A percentile compares a stretch with the other conserved stretches of the same genome.
Evolutionary conservation across 2,329 filamentous ascomycete genomes (phyloP).

Genomic region (Leptographium galeiforme): DNA sequence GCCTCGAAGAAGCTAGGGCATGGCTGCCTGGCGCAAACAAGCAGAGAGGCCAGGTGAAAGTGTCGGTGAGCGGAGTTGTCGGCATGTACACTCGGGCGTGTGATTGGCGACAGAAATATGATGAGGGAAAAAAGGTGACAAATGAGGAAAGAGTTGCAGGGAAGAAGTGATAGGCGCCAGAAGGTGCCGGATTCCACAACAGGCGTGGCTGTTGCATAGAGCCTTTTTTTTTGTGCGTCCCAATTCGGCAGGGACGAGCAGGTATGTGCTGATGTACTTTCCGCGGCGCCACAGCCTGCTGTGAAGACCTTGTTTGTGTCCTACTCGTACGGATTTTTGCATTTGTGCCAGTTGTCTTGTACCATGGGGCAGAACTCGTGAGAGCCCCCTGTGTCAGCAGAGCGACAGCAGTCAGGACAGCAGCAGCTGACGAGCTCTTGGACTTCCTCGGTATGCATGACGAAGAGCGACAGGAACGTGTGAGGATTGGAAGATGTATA

Average conservation of each 20-base stretch:
- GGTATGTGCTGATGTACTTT: neutral
- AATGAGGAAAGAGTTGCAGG: neutral
- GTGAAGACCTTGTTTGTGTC: neutral
- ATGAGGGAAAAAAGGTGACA: neutral
- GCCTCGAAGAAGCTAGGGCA: neutral
- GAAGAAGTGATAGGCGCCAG: neutral
- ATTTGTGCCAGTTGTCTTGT: constrained; percentile 26
- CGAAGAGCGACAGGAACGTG: constrained; percentile 1
- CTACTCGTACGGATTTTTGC: constrained; percentile 19
- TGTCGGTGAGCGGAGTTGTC: neutral
- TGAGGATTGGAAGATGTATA: neutral
- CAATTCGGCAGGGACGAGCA: neutral
- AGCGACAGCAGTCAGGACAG: constrained; percentile 39
- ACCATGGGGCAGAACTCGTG: constrained; percentile 34
- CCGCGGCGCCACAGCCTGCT: too few species aligned
- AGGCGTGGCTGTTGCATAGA: neutral
- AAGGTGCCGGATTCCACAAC: neutral
- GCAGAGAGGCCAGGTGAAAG: neutral
- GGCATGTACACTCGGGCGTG: too few species aligned
- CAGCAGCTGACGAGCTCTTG: constrained; percentile 33
- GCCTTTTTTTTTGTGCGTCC: neutral
- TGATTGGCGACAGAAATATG: neutral
- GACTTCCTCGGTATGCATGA: constrained; percentile 29
- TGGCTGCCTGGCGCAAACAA: neutral
- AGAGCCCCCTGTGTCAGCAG: constrained; percentile 33